Percentiles rank a stretch among this genome's conserved stretches.
phyloP scores from a whole-genome alignment of 257 asterid species.

The Solanum chmielewskii region DNA sequence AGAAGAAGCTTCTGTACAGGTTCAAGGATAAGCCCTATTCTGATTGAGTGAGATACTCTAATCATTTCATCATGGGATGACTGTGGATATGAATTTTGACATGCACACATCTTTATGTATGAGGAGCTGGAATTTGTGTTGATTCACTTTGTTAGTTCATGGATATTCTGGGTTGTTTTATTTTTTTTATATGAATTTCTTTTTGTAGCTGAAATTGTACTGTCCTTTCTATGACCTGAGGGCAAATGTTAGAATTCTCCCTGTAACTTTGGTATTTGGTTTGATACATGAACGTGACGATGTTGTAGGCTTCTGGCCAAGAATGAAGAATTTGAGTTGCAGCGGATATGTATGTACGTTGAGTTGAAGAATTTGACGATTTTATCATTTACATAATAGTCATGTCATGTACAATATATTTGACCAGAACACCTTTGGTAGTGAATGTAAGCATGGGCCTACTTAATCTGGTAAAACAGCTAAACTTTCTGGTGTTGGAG shows the following conservation, averaged over 20 bases:
- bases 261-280: not conserved
- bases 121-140: not conserved
- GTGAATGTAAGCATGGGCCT: not conserved
- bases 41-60: constrained; percentile 13
- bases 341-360: not conserved
- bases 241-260: not conserved
- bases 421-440: not conserved
- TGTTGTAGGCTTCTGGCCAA: not conserved
- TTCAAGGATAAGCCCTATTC: constrained; percentile 50
- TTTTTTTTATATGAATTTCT: not conserved
- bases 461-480: not conserved
- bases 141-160: not conserved
- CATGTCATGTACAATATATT: not conserved
- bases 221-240: not conserved
- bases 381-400: not conserved
- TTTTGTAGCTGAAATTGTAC: not conserved
- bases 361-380: not conserved
- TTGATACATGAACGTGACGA: not conserved
- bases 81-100: not conserved
- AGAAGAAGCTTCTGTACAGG: constrained; percentile 74
- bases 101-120: not conserved
- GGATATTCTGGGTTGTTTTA: not conserved
- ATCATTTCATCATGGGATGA: not conserved
- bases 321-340: not conserved
- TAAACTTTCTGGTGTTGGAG: not conserved